Conservation (phyloP, 306 rosid species). For the peach (Prunus persica) region Prunus_persica_NCBIv2 NC_034015.1:19122001-19122500, state of each 20-base stretch:
- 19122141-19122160: not conserved
- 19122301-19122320: constrained; percentile 49
- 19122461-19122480: not conserved
- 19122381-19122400: constrained; percentile 10
- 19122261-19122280: constrained; percentile 61
- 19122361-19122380: constrained; percentile 30
- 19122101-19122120: not conserved
- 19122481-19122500: not conserved
- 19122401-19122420: too few species aligned
- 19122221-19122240: constrained; percentile 59
- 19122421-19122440: not conserved
- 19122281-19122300: constrained; percentile 67
- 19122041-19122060: constrained; percentile 63
- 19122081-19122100: not conserved
- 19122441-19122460: too few species aligned
- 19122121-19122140: not conserved
- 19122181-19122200: constrained; percentile 68
- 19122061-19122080: constrained; percentile 39
- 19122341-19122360: constrained; percentile 45
- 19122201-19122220: constrained; percentile 52
- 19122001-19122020: constrained; percentile 59
- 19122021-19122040: constrained; percentile 62
- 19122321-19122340: constrained; percentile 42
- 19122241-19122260: constrained; percentile 68
- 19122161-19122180: constrained; percentile 6